Evolutionary conservation across 2,329 filamentous ascomycete species (phyloP).

Genomic region (Thyridium curvatum): DNA sequence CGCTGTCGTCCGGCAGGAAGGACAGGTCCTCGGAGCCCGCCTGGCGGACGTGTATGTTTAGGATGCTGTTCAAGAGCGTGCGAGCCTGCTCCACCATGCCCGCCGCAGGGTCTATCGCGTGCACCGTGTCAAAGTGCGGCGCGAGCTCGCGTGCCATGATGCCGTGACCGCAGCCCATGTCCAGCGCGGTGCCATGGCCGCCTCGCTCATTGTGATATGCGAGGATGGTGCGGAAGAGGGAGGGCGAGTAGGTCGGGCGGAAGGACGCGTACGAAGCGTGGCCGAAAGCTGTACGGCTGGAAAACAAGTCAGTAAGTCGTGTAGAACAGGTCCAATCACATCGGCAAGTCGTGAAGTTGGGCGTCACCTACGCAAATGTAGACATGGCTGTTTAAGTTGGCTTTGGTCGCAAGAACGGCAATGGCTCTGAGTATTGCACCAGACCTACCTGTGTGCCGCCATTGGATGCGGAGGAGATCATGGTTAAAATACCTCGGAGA

Average conservation of each 20-base stretch:
- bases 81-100: slow-evolving; percentile 50
- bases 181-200: slow-evolving; percentile 31
- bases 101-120: slow-evolving; percentile 50
- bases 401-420: too few species aligned
- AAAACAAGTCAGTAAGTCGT: slow-evolving; percentile 1
- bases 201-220: slow-evolving; percentile 38
- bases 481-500: too few species aligned
- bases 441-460: too few species aligned
- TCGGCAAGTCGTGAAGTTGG: not conserved
- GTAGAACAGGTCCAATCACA: not conserved
- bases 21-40: slow-evolving; percentile 47
- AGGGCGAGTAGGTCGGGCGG: slow-evolving; percentile 50
- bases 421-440: too few species aligned
- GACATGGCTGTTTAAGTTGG: not conserved
- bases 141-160: slow-evolving; percentile 47
- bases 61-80: slow-evolving; percentile 25
- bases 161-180: slow-evolving; percentile 60
- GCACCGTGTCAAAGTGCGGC: slow-evolving; percentile 40
- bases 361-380: slow-evolving; percentile 1
- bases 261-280: slow-evolving; percentile 53
- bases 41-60: slow-evolving; percentile 42
- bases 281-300: slow-evolving; percentile 49
- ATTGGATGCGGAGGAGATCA: too few species aligned
- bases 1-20: slow-evolving; percentile 37
- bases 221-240: slow-evolving; percentile 47